Evolutionary conservation across 2,329 filamentous ascomycete species (phyloP).

Genomic region (Cladosporium oxysporum): DNA sequence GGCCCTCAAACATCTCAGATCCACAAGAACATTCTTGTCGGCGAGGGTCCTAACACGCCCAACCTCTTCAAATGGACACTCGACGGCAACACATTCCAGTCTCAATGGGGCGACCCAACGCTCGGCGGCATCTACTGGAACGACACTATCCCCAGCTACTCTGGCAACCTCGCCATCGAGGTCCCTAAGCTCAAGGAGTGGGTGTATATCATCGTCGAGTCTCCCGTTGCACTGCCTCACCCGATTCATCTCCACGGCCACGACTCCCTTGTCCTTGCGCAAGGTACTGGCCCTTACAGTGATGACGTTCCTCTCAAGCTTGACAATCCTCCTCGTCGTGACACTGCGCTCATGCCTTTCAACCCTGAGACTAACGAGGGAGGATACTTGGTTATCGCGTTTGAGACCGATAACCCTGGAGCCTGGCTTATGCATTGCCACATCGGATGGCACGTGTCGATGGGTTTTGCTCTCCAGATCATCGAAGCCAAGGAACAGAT

Average conservation of each 20-base stretch:
- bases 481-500: slow-evolving; percentile 29
- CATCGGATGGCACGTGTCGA: slow-evolving; percentile 31
- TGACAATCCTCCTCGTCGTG: slow-evolving; percentile 34
- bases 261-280: slow-evolving; percentile 45
- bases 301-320: slow-evolving; percentile 30
- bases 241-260: slow-evolving; percentile 41
- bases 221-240: slow-evolving; percentile 35
- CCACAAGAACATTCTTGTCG: slow-evolving; percentile 37
- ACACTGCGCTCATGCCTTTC: slow-evolving; percentile 32
- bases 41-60: slow-evolving; percentile 31
- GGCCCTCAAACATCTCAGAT: slow-evolving; percentile 32
- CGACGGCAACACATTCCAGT: slow-evolving; percentile 43
- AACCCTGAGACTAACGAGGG: slow-evolving; percentile 19
- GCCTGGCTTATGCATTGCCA: slow-evolving; percentile 31
- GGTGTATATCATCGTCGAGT: slow-evolving; percentile 50
- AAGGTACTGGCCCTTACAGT: slow-evolving; percentile 31
- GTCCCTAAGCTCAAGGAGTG: slow-evolving; percentile 39
- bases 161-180: slow-evolving; percentile 40
- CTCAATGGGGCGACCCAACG: slow-evolving; percentile 42
- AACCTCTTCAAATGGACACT: slow-evolving; percentile 46
- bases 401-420: slow-evolving; percentile 35
- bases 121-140: slow-evolving; percentile 30
- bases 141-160: slow-evolving; percentile 38
- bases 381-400: slow-evolving; percentile 34
- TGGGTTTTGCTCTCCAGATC: slow-evolving; percentile 30